Conservation (phyloP, 2,329 filamentous ascomycete genomes). For the Meredithiella fracta region DNA sequence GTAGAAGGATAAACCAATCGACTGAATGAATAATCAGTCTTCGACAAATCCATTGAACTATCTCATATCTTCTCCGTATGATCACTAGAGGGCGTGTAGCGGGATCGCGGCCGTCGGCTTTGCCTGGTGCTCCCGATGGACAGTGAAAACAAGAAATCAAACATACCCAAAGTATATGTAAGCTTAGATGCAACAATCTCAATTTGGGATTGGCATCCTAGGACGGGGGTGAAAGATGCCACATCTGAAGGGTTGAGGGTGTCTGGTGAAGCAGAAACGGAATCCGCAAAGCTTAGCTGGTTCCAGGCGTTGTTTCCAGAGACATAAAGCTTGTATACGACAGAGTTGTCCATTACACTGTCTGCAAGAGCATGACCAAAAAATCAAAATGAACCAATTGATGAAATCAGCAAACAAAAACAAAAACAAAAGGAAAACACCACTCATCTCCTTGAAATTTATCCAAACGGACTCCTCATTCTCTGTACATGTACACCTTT, state of each 20-base stretch:
- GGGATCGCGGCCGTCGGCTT: neutral
- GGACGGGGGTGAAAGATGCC: neutral
- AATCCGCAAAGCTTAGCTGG: conserved; percentile 29
- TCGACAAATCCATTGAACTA: neutral
- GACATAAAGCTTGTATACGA: conserved; percentile 26
- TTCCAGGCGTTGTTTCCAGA: conserved; percentile 43
- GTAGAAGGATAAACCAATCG: neutral
- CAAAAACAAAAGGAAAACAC: no score
- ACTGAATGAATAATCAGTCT: neutral
- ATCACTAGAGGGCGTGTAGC: neutral
- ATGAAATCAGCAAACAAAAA: no score
- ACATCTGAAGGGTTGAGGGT: neutral
- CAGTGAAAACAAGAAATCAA: neutral
- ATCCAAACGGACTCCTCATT: no score
- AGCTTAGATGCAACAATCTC: conserved; percentile 21
- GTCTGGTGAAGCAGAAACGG: neutral
- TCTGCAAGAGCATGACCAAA: no score
- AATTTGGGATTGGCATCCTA: conserved; percentile 23
- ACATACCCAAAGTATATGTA: conserved; percentile 33
- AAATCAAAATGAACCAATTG: no score
- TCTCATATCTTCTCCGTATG: neutral
- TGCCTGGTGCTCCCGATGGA: neutral
- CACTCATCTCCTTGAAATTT: no score
- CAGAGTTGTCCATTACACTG: neutral
- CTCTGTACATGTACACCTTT: no score